A percentile compares a stretch with the other conserved stretches of the same genome.
phyloP scores from a whole-genome alignment of 2,329 filamentous ascomycete genomes.

The Cladosporium velox region DNA sequence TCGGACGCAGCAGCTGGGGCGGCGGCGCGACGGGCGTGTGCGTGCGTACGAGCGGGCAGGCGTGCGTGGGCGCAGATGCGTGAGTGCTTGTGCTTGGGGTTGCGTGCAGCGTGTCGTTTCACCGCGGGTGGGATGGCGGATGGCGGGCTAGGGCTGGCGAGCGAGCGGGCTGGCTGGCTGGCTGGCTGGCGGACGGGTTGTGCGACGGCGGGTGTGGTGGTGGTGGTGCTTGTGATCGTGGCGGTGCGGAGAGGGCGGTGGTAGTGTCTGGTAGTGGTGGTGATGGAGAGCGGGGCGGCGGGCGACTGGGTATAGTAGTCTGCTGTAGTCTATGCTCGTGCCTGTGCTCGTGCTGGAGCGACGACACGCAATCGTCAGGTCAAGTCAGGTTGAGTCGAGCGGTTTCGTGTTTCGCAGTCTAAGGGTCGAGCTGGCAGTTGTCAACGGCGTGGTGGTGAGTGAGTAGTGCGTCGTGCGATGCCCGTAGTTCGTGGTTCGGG shows the following conservation, averaged over 20 bases:
- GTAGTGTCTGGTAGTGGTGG: neutral
- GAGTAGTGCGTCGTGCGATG: neutral
- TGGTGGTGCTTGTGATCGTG: neutral
- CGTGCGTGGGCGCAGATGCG: neutral
- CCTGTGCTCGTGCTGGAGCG: neutral
- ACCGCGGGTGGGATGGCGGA: constrained; percentile 1
- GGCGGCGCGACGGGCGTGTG: constrained; percentile 11
- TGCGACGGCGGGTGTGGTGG: neutral
- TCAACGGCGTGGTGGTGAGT: neutral
- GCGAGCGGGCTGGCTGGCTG: neutral
- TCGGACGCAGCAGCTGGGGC: constrained; percentile 15
- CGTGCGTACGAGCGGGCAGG: neutral
- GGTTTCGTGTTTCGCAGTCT: neutral
- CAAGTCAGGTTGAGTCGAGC: too few relatives aligned
- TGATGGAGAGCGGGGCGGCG: neutral
- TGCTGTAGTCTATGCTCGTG: neutral
- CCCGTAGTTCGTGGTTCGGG: neutral
- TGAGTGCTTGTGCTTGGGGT: neutral
- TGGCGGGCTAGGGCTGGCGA: neutral
- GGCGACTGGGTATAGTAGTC: neutral
- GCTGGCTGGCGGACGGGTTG: neutral
- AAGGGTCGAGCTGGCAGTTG: neutral
- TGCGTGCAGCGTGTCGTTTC: constrained; percentile 9
- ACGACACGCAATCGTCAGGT: neutral
- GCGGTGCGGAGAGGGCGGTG: neutral